phyloP scores from a whole-genome alignment of 1,139 yeast species.

The Magnusiomyces fungicola region DNA sequence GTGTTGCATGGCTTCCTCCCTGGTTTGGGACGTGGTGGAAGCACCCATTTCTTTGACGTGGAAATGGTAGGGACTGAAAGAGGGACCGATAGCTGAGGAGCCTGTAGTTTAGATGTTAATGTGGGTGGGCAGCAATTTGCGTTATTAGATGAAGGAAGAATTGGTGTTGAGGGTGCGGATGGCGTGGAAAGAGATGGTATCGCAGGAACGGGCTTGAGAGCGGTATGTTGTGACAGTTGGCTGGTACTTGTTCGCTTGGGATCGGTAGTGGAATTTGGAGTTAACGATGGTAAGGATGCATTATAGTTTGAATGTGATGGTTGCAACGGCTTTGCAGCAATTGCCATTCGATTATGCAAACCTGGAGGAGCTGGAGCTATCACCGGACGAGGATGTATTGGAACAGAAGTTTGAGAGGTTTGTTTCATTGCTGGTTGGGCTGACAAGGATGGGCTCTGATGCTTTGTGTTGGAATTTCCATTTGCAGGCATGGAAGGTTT shows the following conservation, averaged over 20 bases:
- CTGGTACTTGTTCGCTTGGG: not conserved
- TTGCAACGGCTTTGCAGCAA: not conserved
- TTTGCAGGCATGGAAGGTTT: too few relatives aligned
- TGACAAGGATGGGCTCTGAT: too few relatives aligned
- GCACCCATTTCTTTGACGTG: conserved; percentile 80
- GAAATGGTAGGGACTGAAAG: conserved; percentile 18
- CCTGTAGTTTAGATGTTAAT: not conserved
- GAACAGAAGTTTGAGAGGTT: not conserved
- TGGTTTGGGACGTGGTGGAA: conserved; percentile 88
- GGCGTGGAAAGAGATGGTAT: not conserved
- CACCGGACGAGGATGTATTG: not conserved
- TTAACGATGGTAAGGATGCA: not conserved
- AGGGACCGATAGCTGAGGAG: not conserved
- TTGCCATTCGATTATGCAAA: not conserved
- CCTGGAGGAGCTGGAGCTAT: conserved; percentile 2
- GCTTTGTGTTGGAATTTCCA: too few relatives aligned
- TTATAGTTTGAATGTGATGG: not conserved
- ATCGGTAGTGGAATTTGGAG: not conserved
- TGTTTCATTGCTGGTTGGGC: too few relatives aligned
- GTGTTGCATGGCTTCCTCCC: conserved; percentile 70
- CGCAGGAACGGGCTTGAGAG: not conserved
- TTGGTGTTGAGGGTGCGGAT: not conserved
- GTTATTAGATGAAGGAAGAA: not conserved
- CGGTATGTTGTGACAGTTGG: not conserved
- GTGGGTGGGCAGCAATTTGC: too few relatives aligned